Evolutionary conservation across 2,329 filamentous ascomycete species (phyloP), one percentile per base, ranked within the genome.

Genomic region (Hypoxylon sp.): DNA sequence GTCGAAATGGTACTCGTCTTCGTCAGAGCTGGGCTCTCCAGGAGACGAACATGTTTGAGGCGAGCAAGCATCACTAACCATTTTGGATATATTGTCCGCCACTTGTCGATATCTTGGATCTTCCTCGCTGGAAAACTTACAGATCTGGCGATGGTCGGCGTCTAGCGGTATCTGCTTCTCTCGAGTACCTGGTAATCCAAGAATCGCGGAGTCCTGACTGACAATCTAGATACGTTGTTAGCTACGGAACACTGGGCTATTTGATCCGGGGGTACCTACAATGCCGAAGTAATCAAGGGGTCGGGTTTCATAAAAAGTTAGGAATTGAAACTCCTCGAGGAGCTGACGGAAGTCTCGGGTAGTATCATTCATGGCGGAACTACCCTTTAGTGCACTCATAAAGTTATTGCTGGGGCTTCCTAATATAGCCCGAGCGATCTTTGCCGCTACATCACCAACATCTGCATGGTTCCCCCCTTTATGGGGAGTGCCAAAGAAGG

Each of bases 401-500:
- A 67, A 64, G 17, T 13, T 64, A n/a, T 67, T 67, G 2, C 43
- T 48, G 6, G 56, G 56, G 30, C 41, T 56, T 10, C 60, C 50
- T 3, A 43, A 30, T 15, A 67, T 15, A 11, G 43, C 60, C 20
- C 64, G 53, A 39, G 53, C 50, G 22, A 67, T 41, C 28, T 32
- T 61, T 24, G 60, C 60, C 30, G 53, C 50, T 4, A 56, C 11
- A 34, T 51, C 44, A 7, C 60, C 64, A 13, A 64, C 22, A 26
- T 26, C 43, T 22, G 60, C 60, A 47, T 67, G 50, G 15, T 58
- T 52, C 3, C 64, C 64, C 19, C 64, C 64, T 30, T 28, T 55
- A 26, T 67, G 60, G 0, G 64, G 64, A 15, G 64, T 64, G 3
- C 41, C 47, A 37, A 67, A 58, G 28, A 67, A 66, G n/a, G 32